Evolutionary conservation across 345 rosid genomes (phyloP).

Genomic region (Citrus inodora): DNA sequence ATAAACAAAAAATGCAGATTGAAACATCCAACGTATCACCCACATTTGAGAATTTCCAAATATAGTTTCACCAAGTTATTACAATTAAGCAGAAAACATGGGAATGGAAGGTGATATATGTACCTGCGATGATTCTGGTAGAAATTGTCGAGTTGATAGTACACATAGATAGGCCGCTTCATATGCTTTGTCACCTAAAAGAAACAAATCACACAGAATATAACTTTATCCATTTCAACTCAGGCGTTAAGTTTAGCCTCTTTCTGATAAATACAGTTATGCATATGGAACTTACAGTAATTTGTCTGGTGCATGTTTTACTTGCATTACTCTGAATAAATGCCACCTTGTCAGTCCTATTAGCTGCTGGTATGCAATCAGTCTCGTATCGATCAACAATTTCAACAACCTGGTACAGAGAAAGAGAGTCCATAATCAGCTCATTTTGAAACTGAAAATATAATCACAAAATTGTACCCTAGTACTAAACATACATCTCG

Average conservation of each 20-base stretch:
- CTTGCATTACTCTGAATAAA: constrained; percentile 51
- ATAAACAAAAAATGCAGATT: not conserved
- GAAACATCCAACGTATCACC: not conserved
- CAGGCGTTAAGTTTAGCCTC: not conserved
- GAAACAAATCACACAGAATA: constrained; percentile 13
- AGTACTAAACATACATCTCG: constrained; percentile 54
- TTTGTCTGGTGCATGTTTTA: constrained; percentile 49
- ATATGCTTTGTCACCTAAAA: constrained; percentile 70
- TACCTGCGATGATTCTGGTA: constrained; percentile 99
- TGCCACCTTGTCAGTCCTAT: constrained; percentile 47
- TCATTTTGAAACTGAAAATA: not conserved
- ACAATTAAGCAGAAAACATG: constrained; percentile 1
- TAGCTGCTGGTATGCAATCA: constrained; percentile 55
- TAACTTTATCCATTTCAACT: constrained; percentile 1
- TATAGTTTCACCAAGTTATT: constrained; percentile 5
- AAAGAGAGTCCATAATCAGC: constrained; percentile 17
- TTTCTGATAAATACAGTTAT: not conserved
- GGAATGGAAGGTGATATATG: constrained; percentile 12
- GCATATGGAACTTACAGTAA: constrained; percentile 43
- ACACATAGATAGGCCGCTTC: constrained; percentile 84
- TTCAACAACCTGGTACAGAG: constrained; percentile 74
- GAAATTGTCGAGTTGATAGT: constrained; percentile 97
- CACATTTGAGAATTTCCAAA: not conserved
- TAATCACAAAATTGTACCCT: constrained; percentile 2
- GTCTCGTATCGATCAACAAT: constrained; percentile 73